phyloP scores from a whole-genome alignment of 2,329 filamentous ascomycete genomes.

The Atkinsonella texensis region DNA sequence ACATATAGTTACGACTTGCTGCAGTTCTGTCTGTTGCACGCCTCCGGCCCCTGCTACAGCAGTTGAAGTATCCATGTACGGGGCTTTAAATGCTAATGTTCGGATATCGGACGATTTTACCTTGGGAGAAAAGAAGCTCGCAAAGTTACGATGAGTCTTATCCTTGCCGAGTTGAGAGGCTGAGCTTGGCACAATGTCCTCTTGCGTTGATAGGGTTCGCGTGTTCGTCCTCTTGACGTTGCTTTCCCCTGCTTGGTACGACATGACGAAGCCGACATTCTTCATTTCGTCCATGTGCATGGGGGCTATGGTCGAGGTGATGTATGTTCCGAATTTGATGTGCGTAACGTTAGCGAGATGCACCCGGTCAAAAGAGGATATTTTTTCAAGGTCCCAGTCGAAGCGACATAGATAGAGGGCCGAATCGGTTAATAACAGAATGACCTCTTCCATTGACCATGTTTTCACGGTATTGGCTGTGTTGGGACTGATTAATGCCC shows the following conservation, averaged over 20 bases:
- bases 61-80: constrained; percentile 40
- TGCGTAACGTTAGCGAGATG: constrained; percentile 60
- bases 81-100: constrained; percentile 43
- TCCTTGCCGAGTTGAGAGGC: constrained; percentile 12
- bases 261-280: constrained; percentile 76
- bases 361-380: constrained; percentile 81
- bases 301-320: constrained; percentile 74
- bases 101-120: constrained; percentile 22
- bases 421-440: constrained; percentile 73
- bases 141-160: constrained; percentile 23
- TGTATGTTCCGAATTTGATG: constrained; percentile 74
- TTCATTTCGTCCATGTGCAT: constrained; percentile 63
- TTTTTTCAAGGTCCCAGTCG: constrained; percentile 92
- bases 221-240: constrained; percentile 77
- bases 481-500: constrained; percentile 73
- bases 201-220: constrained; percentile 54
- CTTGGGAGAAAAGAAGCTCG: constrained; percentile 29
- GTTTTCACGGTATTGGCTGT: constrained; percentile 56
- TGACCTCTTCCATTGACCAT: constrained; percentile 73
- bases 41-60: constrained; percentile 37
- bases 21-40: constrained; percentile 37
- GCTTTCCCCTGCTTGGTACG: constrained; percentile 59
- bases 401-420: constrained; percentile 85
- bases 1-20: constrained; percentile 53
- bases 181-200: constrained; percentile 17